Base-by-base conservation (phyloP, 2,329 filamentous ascomycete genomes). In the Calonectria pseudoturangicola region DNA sequence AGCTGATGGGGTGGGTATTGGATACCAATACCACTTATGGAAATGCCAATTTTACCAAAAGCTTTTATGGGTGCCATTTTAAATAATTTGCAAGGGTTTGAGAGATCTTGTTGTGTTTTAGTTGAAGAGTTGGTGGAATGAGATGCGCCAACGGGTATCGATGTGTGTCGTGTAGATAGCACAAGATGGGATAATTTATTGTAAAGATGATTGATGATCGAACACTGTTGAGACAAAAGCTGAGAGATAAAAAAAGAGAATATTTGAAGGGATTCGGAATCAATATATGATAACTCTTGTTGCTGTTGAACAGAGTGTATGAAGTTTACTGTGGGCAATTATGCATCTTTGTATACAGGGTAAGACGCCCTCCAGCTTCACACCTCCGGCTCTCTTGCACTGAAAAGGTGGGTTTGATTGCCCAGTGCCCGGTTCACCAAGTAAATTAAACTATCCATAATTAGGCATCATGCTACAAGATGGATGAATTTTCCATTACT, bases 1-100 rank as follows among this genome's bases (percentile, higher is more conserved):
- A 93, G 87, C 12, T 81, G 79, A 75, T 90, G 85, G 2, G 90
- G 89, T 25, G 92, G 92, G 76, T 93, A 93, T 77, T 92, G 87
- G 12, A 87, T 85, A 45, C 88, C 89, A 63, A 93, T 79, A 13
- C 92, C 92, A 50, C 89, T 84, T 73, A 93, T 89, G 71, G 89
- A 90, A 81, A 93, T 90, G 71, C 88, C 88, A 67, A 93, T 86
- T 77, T 89, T 87, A 68, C 85, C 85, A 72, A 87, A 87, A 15
- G 80, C 79, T 74, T 83, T 83, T 58, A 82, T 76, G n/a, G 85
- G 80, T 62, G 86, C 81, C 88, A 89, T 89, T 68, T 50, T 65
- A 33, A 9, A 12, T 1, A 47, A 3, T 30, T 2, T 16, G 13
- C 15, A 25, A 7, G 30, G 8, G 8, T 47, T 16, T 10, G 18